These are phyloP conservation scores for Phaeosphaeriaceae sp. DNA, from an alignment of 2,329 filamentous ascomycete genomes.

Conservation along the genomic window DNA sequence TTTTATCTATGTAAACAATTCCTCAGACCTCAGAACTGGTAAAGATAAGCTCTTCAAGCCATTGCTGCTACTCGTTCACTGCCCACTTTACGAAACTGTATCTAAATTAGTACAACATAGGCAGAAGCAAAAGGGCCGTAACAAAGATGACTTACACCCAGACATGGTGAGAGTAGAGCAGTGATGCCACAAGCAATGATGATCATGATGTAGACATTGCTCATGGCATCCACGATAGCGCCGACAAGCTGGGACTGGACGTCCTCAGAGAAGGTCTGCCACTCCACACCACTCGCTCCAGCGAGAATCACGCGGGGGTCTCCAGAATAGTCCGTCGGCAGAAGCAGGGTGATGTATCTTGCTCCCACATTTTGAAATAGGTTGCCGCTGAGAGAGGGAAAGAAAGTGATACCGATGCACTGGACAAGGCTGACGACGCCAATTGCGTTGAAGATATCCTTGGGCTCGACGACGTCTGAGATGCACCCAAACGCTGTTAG, in stretches of 20 bases:
- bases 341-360: not conserved
- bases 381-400: conserved; percentile 11
- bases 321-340: conserved; percentile 4
- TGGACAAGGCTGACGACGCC: conserved; percentile 25
- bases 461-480: conserved; percentile 16
- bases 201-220: conserved; percentile 9
- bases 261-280: conserved; percentile 5
- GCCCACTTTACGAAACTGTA: not conserved
- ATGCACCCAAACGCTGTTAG: conserved; percentile 19
- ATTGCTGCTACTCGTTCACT: not conserved
- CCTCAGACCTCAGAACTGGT: no score
- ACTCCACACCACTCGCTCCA: conserved; percentile 2
- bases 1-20: not conserved
- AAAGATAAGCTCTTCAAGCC: not conserved
- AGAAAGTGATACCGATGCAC: conserved; percentile 17
- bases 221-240: conserved; percentile 8
- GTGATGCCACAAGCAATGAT: conserved; percentile 2
- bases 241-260: not conserved
- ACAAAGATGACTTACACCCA: not conserved
- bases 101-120: not conserved
- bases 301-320: conserved; percentile 1
- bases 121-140: not conserved
- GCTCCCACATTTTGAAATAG: conserved; percentile 9
- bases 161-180: not conserved
- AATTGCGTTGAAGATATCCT: conserved; percentile 16